Base-by-base conservation (phyloP, 2,329 filamentous ascomycete genomes). In the Monosporascus sp. region DNA sequence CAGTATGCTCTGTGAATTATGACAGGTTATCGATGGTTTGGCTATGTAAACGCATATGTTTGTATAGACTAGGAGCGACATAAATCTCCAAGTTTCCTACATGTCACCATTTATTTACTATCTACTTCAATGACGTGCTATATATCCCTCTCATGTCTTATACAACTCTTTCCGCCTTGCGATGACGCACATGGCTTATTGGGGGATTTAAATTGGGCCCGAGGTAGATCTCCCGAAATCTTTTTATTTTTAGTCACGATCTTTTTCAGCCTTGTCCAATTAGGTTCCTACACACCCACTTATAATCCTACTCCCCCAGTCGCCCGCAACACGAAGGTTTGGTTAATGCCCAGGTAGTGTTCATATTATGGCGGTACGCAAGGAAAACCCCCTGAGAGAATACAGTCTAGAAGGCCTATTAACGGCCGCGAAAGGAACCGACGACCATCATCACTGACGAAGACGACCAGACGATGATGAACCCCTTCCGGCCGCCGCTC, bases 401-500 rank as follows among this genome's bases (percentile, higher is more conserved):
- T 14, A 42, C 17, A 22, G 9, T 14, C 41, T 36, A 14, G n/a
- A 5, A 11, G n/a, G n/a, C 14, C 41, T 52, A 22, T 49, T 51
- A 31, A 52, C 48, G 6, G n/a, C 27, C 7, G 2, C 20, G 9
- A 48, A 53, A 63, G 61, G 54, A 59, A 51, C 44, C 49, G 47
- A 47, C 55, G 45, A 47, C 54, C 11, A 34, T 4, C 31, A 34
- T 34, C 31, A 5, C 31, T 31, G 65, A 69, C 54, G 70, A 74
- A 47, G 61, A 59, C 52, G 20, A 38, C 22, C 22, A 22, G 15
- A 7, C 22, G 22, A 46, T 17, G 14, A 84, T 83, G 80, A 75
- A 73, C 57, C 66, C 82, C 49, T 89, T 96, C 70, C 84, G 86
- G 59, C 90, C 91, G 47, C 91, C 92, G 24, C 77, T 91, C 54